Evolutionary conservation across 2,329 filamentous ascomycete species (phyloP), one percentile per base, ranked within the genome.

Genomic region (Clonostachys rosea): DNA sequence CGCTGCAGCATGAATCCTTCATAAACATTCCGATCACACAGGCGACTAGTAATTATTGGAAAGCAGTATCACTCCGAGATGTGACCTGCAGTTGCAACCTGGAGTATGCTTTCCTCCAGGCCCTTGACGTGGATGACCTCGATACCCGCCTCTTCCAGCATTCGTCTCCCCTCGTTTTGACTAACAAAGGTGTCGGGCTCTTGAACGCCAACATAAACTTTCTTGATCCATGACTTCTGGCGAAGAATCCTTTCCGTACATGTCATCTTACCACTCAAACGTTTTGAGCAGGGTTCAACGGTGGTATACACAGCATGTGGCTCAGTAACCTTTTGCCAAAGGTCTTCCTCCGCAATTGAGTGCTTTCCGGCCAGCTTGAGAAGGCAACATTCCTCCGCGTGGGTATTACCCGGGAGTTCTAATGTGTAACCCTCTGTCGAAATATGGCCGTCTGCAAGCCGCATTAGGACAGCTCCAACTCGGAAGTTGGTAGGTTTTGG

Each of bases 301-400:
- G 91, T 96, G 1, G 95, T 96, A 66, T 96, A 97, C 12, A 99
- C 76, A 10, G 60, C 67, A 49, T 70, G 66, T 13, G 61, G 59
- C 34, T 52, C 53, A 5, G 53, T 54, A 34, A 68, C 61, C 16
- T 54, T 50, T n/a, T 54, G 49, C 1, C 79, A 68, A 5, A 90
- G 74, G 1, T 67, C 61, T 45, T 80, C 78, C 53, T 87, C 83
- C 0, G 74, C 49, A 0, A 76, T 68, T 3, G 60, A 59, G 47
- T 79, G 62, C 52, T 70, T 56, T 43, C 69, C 58, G 2, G 80
- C 73, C 13, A 84, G 77, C 64, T 99, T 97, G 43, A 84, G 68
- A 48, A 99, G 78, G 60, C 90, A 95, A 65, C 87, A 92, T 69
- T 99, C 91, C 63, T 99, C 94, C 5, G 94, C 94, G 61, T 99